These are phyloP conservation scores for Nepenthes alata DNA, from an alignment of 179 eudicot genomes.

Conservation along the genomic window DNA sequence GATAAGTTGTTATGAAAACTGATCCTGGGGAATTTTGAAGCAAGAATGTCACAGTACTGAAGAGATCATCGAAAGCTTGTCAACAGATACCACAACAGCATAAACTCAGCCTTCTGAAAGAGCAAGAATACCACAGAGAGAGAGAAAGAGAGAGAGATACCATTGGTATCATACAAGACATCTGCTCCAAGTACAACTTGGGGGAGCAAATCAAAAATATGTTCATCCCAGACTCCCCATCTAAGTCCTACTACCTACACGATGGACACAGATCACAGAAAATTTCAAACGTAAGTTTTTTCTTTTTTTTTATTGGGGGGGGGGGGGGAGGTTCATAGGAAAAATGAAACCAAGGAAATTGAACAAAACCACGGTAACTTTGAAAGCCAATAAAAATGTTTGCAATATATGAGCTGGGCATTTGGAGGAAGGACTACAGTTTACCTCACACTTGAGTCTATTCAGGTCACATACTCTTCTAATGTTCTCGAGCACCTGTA, in stretches of 20 bases:
- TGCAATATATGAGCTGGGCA: neutral
- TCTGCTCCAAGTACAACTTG: conserved; percentile 83
- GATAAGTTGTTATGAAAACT: conserved; percentile 79
- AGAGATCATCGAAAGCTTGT: conserved; percentile 79
- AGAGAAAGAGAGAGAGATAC: conserved; percentile 18
- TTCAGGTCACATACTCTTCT: conserved; percentile 52
- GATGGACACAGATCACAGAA: neutral
- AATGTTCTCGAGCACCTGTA: conserved; percentile 81
- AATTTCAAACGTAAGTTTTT: neutral
- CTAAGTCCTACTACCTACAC: conserved; percentile 68
- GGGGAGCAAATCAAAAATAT: conserved; percentile 45
- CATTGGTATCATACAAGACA: conserved; percentile 67
- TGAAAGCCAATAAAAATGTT: neutral
- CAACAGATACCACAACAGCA: conserved; percentile 6
- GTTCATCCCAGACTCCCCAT: conserved; percentile 85
- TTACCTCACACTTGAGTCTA: conserved; percentile 51
- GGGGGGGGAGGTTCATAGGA: too few species aligned
- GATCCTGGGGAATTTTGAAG: conserved; percentile 65
- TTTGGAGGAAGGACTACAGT: neutral
- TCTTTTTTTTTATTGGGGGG: too few species aligned
- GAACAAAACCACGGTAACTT: neutral
- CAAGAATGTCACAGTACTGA: conserved; percentile 77
- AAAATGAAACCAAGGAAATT: neutral
- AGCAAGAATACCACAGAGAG: neutral
- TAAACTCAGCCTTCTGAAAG: neutral